phyloP scores from a whole-genome alignment of 2,329 filamentous ascomycete genomes.

The Sporothrix luriei region DNA sequence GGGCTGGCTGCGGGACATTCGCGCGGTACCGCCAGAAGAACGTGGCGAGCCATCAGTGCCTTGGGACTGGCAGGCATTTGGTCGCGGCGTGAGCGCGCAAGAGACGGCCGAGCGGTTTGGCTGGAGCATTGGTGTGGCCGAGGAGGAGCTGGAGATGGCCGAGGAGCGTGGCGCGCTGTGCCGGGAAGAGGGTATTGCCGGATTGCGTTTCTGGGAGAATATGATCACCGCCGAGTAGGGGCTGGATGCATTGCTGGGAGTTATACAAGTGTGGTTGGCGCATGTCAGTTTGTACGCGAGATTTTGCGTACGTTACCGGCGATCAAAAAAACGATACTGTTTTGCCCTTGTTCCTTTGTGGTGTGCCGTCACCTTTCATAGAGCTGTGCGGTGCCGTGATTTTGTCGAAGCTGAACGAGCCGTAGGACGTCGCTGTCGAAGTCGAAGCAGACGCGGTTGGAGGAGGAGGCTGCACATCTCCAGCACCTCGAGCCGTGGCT shows the following conservation, averaged over 20 bases:
- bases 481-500: not conserved
- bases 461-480: constrained; percentile 9
- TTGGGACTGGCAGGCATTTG: constrained; percentile 79
- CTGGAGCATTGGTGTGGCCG: constrained; percentile 95
- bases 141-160: constrained; percentile 95
- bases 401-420: not conserved
- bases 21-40: constrained; percentile 58
- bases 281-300: not conserved
- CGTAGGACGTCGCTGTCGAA: constrained; percentile 1
- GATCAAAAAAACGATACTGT: constrained; percentile 17
- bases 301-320: no score
- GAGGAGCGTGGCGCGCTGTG: constrained; percentile 87
- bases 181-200: constrained; percentile 88
- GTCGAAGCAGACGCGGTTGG: constrained; percentile 4
- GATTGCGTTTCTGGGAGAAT: constrained; percentile 92
- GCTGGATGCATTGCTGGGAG: constrained; percentile 6
- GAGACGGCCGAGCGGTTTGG: constrained; percentile 88
- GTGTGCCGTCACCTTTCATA: not conserved
- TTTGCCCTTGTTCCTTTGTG: not conserved
- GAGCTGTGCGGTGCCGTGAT: not conserved
- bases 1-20: constrained; percentile 75
- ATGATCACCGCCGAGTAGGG: constrained; percentile 37
- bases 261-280: not conserved
- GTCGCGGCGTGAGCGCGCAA: constrained; percentile 83
- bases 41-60: constrained; percentile 50